Evolutionary conservation across 179 eudicot species (phyloP), one percentile per base, ranked within the genome.

Genomic region (Dionaea muscipula): DNA sequence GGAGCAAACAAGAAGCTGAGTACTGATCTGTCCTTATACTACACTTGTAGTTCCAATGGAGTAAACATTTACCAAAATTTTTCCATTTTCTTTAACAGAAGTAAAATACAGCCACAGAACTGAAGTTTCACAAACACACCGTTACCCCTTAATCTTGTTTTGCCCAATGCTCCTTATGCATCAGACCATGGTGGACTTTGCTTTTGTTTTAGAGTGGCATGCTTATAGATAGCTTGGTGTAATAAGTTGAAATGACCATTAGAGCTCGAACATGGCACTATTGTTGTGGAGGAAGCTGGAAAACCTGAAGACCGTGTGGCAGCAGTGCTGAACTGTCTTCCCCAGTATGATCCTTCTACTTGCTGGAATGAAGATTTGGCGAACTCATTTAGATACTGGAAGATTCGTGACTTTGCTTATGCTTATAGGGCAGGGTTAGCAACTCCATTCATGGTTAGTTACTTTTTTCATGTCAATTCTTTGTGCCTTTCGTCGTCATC

Each of bases 351-450:
- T 69, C 78, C 88, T 51, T 59, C 83, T 61, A 59, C 66, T 64
- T 63, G 66, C 57, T 81, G 78, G 84, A 68, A 59, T 58, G 73
- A 55, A 55, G 79, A 81, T 64, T 39, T 72, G 61, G 62, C 47
- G 52, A 60, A 70, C 46, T 58, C 78, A 15, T 91, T 91, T 68
- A 78, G 72, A 47, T 91, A 86, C 64, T 91, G 95, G 98, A 87
- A 77, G 59, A 91, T 91, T 60, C 85, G 94, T 61, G 94, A 91
- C 75, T 91, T 73, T 74, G 84, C 94, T 44, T 61, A 78, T 59
- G 95, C 94, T 72, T 91, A 91, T 70, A 70, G 81, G 69, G 67
- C 91, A 21, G 74, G 57, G 72, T 75, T 87, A 56, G 71, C 81
- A 20, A 84, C 86, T 61, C 98, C 95, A 49, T 80, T 94, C 50